Conservation (phyloP, 192 early-diverging fungal species). For the Podila horticola region DNA sequence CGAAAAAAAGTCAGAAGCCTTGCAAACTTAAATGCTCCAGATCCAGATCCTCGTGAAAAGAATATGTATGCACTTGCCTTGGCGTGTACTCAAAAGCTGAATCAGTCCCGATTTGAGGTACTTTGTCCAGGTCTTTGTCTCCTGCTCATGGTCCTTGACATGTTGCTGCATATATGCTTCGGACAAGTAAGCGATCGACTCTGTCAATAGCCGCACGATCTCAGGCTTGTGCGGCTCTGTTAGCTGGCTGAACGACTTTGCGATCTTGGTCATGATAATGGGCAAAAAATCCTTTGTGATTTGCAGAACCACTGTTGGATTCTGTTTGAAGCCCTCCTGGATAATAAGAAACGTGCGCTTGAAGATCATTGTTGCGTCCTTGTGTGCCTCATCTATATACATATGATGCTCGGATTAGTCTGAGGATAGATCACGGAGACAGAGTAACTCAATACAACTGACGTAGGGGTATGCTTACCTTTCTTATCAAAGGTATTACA, state of each 20-base stretch:
- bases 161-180: conserved; percentile 32
- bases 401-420: no score
- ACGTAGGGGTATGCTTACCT: conserved; percentile 1
- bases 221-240: conserved; percentile 31
- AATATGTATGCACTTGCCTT: conserved; percentile 15
- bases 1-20: neutral
- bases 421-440: neutral
- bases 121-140: conserved; percentile 24
- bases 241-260: conserved; percentile 10
- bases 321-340: conserved; percentile 38
- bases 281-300: conserved; percentile 41
- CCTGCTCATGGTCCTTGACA: conserved; percentile 8
- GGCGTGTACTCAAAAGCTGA: conserved; percentile 43
- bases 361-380: conserved; percentile 20
- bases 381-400: conserved; percentile 18
- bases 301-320: conserved; percentile 16
- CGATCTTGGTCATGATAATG: conserved; percentile 22
- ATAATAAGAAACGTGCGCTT: conserved; percentile 34
- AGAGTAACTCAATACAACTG: no score
- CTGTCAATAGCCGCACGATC: conserved; percentile 17
- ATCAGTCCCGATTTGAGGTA: conserved; percentile 42
- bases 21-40: neutral
- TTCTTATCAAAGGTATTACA: conserved; percentile 16
- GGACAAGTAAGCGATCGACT: conserved; percentile 21
- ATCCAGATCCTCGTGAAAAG: neutral